These are phyloP conservation scores for Hortaea werneckii DNA, from an alignment of 2,329 filamentous ascomycete species.

Conservation along the genomic window DNA sequence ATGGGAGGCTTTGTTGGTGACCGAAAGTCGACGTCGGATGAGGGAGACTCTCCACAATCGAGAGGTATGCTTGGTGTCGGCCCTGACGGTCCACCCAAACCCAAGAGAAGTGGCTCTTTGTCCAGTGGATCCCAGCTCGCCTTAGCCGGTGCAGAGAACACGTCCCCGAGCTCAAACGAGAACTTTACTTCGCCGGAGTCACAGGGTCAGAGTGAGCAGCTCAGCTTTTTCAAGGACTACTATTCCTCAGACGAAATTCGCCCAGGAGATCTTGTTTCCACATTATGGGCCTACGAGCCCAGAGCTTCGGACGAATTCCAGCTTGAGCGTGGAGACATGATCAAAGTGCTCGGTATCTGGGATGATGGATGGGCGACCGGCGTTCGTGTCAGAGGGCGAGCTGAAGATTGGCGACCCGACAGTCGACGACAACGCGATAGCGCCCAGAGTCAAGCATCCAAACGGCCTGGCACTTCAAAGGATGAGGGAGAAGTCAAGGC, in stretches of 20 bases:
- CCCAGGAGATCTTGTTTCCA: constrained; percentile 77
- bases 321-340: constrained; percentile 90
- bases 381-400: constrained; percentile 67
- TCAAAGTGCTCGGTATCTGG: constrained; percentile 97
- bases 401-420: constrained; percentile 73
- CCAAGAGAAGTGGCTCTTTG: constrained; percentile 73
- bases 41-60: constrained; percentile 45
- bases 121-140: constrained; percentile 68
- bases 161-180: constrained; percentile 65
- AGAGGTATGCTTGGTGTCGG: constrained; percentile 55
- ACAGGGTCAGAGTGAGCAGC: constrained; percentile 88
- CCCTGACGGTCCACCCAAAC: constrained; percentile 27
- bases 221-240: constrained; percentile 96
- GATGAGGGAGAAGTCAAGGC: constrained; percentile 78
- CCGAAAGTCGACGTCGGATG: constrained; percentile 55
- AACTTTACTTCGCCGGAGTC: constrained; percentile 79
- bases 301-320: constrained; percentile 88
- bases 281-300: constrained; percentile 94
- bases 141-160: constrained; percentile 37
- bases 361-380: constrained; percentile 98
- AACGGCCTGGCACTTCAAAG: constrained; percentile 11
- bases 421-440: constrained; percentile 73
- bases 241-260: constrained; percentile 96
- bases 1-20: constrained; percentile 22
- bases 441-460: constrained; percentile 74